phyloP scores from a whole-genome alignment of 75 land plant genomes.

The Azolla pinnata region DNA sequence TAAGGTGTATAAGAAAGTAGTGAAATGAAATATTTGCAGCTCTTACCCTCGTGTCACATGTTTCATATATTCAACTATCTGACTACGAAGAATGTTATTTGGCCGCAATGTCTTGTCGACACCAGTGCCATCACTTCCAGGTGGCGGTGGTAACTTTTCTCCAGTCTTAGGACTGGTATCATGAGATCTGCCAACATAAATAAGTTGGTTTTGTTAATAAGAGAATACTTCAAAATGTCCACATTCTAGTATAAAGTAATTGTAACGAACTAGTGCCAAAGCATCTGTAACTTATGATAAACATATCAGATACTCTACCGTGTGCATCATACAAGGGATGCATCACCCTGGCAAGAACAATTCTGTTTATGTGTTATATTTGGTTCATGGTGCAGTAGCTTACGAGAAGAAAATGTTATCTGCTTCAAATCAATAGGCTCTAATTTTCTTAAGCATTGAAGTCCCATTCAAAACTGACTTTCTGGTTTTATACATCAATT shows the following conservation, averaged over 20 bases:
- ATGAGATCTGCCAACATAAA: constrained; percentile 14
- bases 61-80: constrained; percentile 21
- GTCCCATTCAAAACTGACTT: no score
- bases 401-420: no score
- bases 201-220: neutral
- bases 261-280: neutral
- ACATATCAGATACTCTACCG: neutral
- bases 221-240: neutral
- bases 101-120: constrained; percentile 28
- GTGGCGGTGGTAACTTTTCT: constrained; percentile 20
- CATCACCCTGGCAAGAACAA: neutral
- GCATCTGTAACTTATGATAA: neutral
- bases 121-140: constrained; percentile 10
- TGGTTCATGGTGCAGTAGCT: no score
- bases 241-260: neutral
- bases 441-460: no score
- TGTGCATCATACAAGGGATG: neutral
- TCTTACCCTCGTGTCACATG: constrained; percentile 7
- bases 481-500: no score
- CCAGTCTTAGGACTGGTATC: constrained; percentile 28
- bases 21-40: no score
- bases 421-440: no score
- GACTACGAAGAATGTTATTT: constrained; percentile 24
- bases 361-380: neutral
- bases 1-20: no score